Conservation (phyloP, 2,329 filamentous ascomycete genomes). For the Colletotrichum nymphaeae region DNA sequence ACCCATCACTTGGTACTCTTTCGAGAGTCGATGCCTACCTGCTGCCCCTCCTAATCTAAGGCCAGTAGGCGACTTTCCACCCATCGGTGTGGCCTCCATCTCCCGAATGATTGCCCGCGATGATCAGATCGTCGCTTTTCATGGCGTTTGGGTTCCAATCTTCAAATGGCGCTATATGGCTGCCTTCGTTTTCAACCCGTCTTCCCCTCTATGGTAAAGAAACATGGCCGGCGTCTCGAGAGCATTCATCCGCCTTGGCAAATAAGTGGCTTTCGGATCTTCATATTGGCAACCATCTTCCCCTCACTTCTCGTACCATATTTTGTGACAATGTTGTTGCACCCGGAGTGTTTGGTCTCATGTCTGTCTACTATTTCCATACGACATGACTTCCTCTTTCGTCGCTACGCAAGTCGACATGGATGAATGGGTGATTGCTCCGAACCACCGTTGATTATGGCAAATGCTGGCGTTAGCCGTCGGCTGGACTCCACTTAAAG, state of each 20-base stretch:
- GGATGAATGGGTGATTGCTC: background rate
- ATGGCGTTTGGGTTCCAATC: background rate
- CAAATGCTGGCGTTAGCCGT: background rate
- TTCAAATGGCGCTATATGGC: background rate
- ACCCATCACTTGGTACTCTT: background rate
- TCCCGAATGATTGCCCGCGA: background rate
- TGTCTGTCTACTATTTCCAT: background rate
- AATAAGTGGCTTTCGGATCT: background rate
- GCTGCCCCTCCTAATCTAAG: no score
- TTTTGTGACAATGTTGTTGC: background rate
- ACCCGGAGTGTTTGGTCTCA: background rate
- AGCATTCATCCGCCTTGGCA: conserved; percentile 30
- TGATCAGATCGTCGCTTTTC: background rate
- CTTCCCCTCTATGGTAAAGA: no score
- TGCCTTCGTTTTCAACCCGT: background rate
- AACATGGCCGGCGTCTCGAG: background rate
- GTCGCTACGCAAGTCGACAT: background rate
- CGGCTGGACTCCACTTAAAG: background rate
- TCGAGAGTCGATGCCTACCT: background rate
- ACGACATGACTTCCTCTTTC: background rate
- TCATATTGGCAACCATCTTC: conserved; percentile 5
- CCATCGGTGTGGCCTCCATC: background rate
- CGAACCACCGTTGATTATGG: background rate
- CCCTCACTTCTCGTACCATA: background rate
- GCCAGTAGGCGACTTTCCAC: background rate